These are phyloP conservation scores for Chenopodium suecicum DNA, from an alignment of 148 eudicot genomes.

Conservation along the genomic window DNA sequence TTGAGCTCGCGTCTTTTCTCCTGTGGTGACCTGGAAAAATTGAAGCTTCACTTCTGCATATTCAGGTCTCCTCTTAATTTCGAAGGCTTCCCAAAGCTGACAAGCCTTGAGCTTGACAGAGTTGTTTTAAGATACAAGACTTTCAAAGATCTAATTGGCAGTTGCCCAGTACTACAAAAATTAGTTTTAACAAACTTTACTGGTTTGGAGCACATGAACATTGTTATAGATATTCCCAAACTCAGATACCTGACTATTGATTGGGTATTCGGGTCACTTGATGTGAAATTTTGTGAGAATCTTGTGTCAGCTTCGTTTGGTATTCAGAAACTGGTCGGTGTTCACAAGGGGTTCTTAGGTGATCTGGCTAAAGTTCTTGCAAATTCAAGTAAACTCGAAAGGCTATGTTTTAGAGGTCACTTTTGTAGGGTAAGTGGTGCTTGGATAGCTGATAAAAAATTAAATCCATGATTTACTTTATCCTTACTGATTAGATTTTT, in stretches of 20 bases:
- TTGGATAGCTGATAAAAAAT: not conserved
- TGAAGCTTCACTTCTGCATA: slow-evolving; percentile 17
- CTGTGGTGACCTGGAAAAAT: slow-evolving; percentile 18
- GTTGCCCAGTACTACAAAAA: slow-evolving; percentile 21
- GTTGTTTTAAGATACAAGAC: not conserved
- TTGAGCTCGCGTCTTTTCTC: slow-evolving; percentile 24
- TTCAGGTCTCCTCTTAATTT: slow-evolving; percentile 16
- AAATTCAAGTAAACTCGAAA: slow-evolving; percentile 22
- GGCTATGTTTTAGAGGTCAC: slow-evolving; percentile 21
- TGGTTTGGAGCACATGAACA: slow-evolving; percentile 14
- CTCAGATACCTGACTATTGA: slow-evolving; percentile 18
- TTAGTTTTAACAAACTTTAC: slow-evolving; percentile 8
- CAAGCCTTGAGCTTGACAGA: slow-evolving; percentile 21
- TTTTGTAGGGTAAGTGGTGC: slow-evolving; percentile 23
- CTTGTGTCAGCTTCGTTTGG: slow-evolving; percentile 14
- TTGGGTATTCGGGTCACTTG: slow-evolving; percentile 24
- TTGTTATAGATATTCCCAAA: slow-evolving; percentile 21
- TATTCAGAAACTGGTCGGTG: not conserved
- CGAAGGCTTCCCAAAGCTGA: slow-evolving; percentile 25
- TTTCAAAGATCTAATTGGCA: slow-evolving; percentile 13
- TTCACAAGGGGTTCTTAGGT: slow-evolving; percentile 8
- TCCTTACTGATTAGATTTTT: too few relatives aligned
- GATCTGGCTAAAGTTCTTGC: slow-evolving; percentile 18
- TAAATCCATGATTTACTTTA: not conserved
- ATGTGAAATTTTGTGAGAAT: slow-evolving; percentile 17